Conservation (phyloP, 225 moss, liverwort and hornwort genomes). For the Neckera pumila region DNA sequence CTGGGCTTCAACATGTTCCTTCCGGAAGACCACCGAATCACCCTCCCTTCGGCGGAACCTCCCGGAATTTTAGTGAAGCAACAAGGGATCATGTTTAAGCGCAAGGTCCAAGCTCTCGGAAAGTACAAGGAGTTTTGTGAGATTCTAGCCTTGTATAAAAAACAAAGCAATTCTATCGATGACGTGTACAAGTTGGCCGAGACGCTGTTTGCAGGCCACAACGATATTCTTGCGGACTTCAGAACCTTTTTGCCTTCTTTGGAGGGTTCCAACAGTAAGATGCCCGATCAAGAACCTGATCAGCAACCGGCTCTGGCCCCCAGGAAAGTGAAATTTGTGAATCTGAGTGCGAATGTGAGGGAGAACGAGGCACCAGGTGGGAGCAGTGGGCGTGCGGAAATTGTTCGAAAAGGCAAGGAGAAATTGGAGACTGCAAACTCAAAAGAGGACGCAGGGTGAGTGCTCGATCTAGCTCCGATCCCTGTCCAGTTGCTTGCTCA, state of each 20-base stretch:
- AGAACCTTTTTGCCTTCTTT: neutral
- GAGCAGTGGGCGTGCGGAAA: neutral
- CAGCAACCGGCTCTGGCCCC: too few relatives aligned
- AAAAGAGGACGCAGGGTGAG: neutral
- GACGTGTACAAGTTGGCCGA: neutral
- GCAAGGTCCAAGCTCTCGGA: neutral
- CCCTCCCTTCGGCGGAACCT: slow-evolving; percentile 11
- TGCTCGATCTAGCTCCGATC: neutral
- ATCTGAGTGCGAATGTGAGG: neutral
- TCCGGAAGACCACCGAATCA: slow-evolving; percentile 37
- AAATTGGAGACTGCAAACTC: neutral
- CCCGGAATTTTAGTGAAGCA: neutral
- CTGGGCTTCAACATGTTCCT: slow-evolving; percentile 64
- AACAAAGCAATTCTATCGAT: neutral
- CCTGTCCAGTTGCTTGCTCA: neutral
- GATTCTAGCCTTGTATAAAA: neutral
- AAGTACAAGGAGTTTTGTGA: neutral
- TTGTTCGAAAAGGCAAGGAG: neutral
- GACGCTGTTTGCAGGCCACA: neutral
- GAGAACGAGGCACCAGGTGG: too few relatives aligned
- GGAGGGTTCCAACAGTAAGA: too few relatives aligned
- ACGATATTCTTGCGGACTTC: neutral
- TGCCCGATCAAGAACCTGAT: too few relatives aligned
- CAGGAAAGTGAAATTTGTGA: neutral
- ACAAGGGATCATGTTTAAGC: neutral